Conservation (phyloP, 768 basidiomycete genomes). For the Antrodiella citrinella region DNA sequence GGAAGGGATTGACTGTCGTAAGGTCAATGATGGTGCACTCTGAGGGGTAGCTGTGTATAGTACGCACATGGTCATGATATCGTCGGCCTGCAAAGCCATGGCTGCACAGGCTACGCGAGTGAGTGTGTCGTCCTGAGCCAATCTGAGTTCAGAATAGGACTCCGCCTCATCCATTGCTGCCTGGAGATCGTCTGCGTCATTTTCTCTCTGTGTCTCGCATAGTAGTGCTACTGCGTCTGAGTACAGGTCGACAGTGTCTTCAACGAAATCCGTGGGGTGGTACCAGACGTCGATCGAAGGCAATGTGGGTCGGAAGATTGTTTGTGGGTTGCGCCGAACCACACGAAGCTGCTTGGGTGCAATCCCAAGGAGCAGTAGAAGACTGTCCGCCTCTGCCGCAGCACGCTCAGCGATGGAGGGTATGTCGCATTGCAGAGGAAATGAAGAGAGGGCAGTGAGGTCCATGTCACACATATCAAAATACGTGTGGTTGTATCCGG, state of each 20-base stretch:
- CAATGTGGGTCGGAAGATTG: not conserved
- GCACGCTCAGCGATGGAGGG: not conserved
- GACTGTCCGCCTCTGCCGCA: slow-evolving; percentile 2
- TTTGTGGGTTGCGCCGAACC: not conserved
- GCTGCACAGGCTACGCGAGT: not conserved
- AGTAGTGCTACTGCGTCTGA: not conserved
- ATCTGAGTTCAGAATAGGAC: not conserved
- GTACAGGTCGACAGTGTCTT: not conserved
- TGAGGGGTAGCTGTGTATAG: not conserved
- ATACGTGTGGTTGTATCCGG: slow-evolving; percentile 8
- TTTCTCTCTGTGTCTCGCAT: not conserved
- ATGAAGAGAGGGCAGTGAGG: not conserved
- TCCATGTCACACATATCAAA: not conserved
- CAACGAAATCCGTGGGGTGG: not conserved
- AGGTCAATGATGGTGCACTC: not conserved
- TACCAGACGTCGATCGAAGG: not conserved
- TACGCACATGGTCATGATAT: not conserved
- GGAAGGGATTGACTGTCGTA: not conserved
- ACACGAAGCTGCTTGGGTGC: not conserved
- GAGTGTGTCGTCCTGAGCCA: not conserved
- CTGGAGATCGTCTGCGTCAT: not conserved
- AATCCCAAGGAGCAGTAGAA: not conserved
- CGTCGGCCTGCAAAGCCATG: not conserved
- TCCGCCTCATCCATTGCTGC: not conserved
- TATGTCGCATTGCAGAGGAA: slow-evolving; percentile 1